Base-by-base conservation (phyloP, 2,329 filamentous ascomycete species). In the Lizonia empirigonia region DNA sequence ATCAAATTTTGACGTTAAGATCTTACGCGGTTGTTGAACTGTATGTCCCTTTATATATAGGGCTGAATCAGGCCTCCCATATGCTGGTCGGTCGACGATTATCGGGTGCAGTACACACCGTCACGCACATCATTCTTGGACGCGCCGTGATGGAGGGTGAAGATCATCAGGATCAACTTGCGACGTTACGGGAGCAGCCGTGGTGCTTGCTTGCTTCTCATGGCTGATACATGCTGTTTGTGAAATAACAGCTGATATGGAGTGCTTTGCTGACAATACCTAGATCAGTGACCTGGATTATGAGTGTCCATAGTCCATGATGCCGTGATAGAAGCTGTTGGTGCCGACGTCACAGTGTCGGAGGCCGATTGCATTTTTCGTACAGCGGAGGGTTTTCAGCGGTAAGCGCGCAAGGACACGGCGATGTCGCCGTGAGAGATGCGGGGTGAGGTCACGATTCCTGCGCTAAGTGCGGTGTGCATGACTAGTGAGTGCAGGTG, bases 391-490 rank as follows among this genome's bases (percentile, higher is more conserved):
- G 9, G 20, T 37, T 16, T 13, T 24, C 32, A 27, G 42, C 49
- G 42, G 49, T 18, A 52, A 44, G 23, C 42, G 49, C 49, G 32
- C 32, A 19, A 20, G 16, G 19, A 6, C 10, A 34, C 13, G 42
- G 33, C 12, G 42, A 20, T 42, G 22, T 37, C 26, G 44, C 22
- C 8, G 34, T 38, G 36, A 36, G 27, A 29, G 44, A 59, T 63
- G 63, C 63, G 62, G 58, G 63, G 58, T 66, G 63, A 64, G 57
- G 56, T 68, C 64, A 68, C 60, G 58, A 33, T 53, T 49, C 45
- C 41, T n/a, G 33, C 50, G 42, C 47, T 52, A 50, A 42, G 23
- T 52, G 35, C 58, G 42, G 55, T 51, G 44, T 58, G 57, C 55
- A 58, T 38, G 34, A 35, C 46, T 58, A 54, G 54, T 26, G 45